Percentiles rank a stretch among this genome's conserved stretches.
Evolutionary conservation across 148 eudicot species (phyloP).

Genomic region (Euryodendron excelsum): DNA sequence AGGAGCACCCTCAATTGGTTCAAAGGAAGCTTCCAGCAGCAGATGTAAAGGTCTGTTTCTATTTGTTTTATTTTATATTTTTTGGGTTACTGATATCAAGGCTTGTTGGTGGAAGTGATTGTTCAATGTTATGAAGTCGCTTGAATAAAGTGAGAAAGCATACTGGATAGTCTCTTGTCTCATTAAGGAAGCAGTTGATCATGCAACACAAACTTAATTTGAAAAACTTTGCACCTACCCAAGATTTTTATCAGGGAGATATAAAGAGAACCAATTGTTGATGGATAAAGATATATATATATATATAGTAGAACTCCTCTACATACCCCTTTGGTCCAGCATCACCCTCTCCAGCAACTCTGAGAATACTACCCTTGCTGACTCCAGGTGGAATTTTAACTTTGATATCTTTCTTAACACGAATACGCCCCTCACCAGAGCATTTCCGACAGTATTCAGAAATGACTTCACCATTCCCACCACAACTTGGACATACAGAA

Average conservation of each 20-base stretch:
- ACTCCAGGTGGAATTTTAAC: slow-evolving; percentile 99
- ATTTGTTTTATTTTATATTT: neutral
- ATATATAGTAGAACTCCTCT: slow-evolving; percentile 1
- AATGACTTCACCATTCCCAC: slow-evolving; percentile 91
- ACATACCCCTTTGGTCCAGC: slow-evolving; percentile 97
- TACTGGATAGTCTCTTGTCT: too few species aligned
- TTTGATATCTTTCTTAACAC: slow-evolving; percentile 87
- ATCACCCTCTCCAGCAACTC: slow-evolving; percentile 98
- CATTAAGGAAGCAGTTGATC: too few species aligned
- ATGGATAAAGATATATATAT: neutral
- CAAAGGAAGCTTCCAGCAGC: neutral
- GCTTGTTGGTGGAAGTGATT: too few species aligned
- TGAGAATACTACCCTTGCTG: slow-evolving; percentile 87
- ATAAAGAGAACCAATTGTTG: too few species aligned
- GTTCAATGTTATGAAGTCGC: too few species aligned
- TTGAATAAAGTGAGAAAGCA: neutral
- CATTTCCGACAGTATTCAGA: slow-evolving; percentile 89
- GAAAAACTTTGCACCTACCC: too few species aligned
- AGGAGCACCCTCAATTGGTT: neutral
- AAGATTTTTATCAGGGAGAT: too few species aligned
- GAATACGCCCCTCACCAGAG: slow-evolving; percentile 87
- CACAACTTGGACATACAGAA: slow-evolving; percentile 94
- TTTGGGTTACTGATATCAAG: too few species aligned
- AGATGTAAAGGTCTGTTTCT: neutral
- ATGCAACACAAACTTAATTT: too few species aligned